Evolutionary conservation across 208 protist genomes (phyloP).

Genomic region (Spongospora subterranea): DNA sequence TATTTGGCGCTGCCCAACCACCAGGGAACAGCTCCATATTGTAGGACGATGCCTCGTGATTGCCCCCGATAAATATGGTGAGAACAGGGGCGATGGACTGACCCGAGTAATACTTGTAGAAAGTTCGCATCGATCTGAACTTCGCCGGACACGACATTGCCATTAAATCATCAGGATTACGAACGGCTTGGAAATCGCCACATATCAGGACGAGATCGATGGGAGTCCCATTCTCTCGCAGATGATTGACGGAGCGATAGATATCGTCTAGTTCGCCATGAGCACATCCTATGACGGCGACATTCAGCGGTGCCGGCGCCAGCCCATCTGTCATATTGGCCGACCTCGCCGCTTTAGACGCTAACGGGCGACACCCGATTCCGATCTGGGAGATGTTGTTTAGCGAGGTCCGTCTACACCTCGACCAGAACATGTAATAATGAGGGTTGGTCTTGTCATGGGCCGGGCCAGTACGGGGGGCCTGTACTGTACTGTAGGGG

Average conservation of each 20-base stretch:
- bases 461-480: too few species aligned
- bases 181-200: slow-evolving; percentile 95
- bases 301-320: slow-evolving; percentile 45
- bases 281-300: slow-evolving; percentile 95
- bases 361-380: too few species aligned
- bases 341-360: too few species aligned
- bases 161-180: slow-evolving; percentile 87
- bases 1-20: slow-evolving; percentile 95
- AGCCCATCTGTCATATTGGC: too few species aligned
- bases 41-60: slow-evolving; percentile 90
- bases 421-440: too few species aligned
- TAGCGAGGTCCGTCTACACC: too few species aligned
- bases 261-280: slow-evolving; percentile 96
- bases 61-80: slow-evolving; percentile 98
- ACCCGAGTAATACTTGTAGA: slow-evolving; percentile 91
- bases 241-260: slow-evolving; percentile 84
- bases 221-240: slow-evolving; percentile 77
- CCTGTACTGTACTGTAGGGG: too few species aligned
- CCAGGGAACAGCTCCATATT: slow-evolving; percentile 78
- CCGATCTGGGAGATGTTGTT: too few species aligned
- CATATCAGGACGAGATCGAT: slow-evolving; percentile 96
- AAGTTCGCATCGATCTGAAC: slow-evolving; percentile 88
- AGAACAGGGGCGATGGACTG: slow-evolving; percentile 88
- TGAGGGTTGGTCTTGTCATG: too few species aligned
- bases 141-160: slow-evolving; percentile 92